These are phyloP conservation scores for Antitrichia curtipendula DNA, from an alignment of 225 moss, liverwort and hornwort genomes.

Conservation along the genomic window DNA sequence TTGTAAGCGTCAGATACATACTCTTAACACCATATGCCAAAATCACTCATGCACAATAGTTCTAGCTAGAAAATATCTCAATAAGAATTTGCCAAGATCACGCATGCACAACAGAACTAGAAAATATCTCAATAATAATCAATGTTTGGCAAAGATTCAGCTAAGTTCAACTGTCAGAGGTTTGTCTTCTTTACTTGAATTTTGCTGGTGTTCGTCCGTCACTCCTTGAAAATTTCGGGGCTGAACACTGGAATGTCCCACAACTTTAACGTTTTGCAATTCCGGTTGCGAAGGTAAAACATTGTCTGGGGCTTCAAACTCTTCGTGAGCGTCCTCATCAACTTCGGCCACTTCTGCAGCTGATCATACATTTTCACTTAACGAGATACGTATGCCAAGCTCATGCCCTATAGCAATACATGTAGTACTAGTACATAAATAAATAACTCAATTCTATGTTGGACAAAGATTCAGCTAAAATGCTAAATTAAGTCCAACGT, in stretches of 20 bases:
- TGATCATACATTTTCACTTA: not conserved
- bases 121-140: too few species aligned
- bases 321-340: not conserved
- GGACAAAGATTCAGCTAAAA: not conserved
- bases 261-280: not conserved
- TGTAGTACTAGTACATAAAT: not conserved
- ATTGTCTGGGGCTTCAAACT: not conserved
- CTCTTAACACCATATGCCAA: not conserved
- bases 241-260: not conserved
- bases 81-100: not conserved
- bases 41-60: too few species aligned
- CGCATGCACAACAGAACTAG: too few species aligned
- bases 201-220: too few species aligned
- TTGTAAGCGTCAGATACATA: not conserved
- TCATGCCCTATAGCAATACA: not conserved
- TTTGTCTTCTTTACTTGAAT: not conserved
- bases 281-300: not conserved
- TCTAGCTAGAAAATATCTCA: too few species aligned
- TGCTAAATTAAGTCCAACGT: not conserved
- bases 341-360: not conserved
- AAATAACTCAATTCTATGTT: not conserved
- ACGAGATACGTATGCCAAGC: not conserved
- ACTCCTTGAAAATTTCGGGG: not conserved
- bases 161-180: not conserved
- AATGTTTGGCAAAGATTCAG: not conserved